Conservation (phyloP, 768 basidiomycete genomes). For the Hortiboletus flavorubellus region DNA sequence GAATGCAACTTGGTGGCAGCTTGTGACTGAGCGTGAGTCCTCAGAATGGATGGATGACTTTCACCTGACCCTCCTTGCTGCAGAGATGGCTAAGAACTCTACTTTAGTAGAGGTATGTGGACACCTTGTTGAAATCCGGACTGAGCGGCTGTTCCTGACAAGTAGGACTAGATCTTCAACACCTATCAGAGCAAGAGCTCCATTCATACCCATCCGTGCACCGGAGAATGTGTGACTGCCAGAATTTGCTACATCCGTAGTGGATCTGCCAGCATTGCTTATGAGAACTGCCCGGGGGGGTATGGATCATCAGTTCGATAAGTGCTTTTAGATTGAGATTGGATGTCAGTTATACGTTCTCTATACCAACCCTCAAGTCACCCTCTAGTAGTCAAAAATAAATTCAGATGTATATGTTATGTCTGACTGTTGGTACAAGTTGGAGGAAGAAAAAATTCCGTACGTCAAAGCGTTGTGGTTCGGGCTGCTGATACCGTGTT, state of each 20-base stretch:
- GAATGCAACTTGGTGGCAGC: slow-evolving; percentile 84
- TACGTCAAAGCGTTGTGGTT: neutral
- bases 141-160: slow-evolving; percentile 1
- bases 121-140: neutral
- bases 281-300: slow-evolving; percentile 55
- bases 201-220: slow-evolving; percentile 50
- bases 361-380: neutral
- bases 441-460: neutral
- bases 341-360: neutral
- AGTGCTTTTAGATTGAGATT: neutral
- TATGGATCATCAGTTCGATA: slow-evolving; percentile 68
- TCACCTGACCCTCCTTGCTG: neutral
- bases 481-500: neutral
- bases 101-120: slow-evolving; percentile 54
- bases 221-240: slow-evolving; percentile 56
- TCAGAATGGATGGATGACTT: neutral
- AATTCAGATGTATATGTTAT: slow-evolving; percentile 2
- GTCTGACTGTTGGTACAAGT: slow-evolving; percentile 8
- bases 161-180: slow-evolving; percentile 51
- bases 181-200: slow-evolving; percentile 72
- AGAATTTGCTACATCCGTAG: slow-evolving; percentile 78
- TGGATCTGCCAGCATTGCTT: slow-evolving; percentile 60
- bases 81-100: slow-evolving; percentile 58
- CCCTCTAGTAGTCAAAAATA: neutral
- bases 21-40: slow-evolving; percentile 63